Evolutionary conservation across 257 asterid genomes (phyloP).

Genomic region (Nyctanthes arbortristis): DNA sequence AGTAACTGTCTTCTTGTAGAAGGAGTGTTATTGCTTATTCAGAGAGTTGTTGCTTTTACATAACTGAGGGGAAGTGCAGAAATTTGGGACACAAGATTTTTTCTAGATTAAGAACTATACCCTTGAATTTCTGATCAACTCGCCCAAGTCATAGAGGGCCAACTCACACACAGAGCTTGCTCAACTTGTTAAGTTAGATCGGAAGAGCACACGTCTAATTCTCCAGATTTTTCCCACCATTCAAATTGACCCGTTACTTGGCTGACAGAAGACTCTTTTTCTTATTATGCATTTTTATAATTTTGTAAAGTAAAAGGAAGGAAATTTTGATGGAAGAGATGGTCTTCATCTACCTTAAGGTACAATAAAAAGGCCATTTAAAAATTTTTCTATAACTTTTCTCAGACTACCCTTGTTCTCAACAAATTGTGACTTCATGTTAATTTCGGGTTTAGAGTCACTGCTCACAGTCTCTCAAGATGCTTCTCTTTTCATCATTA

Average conservation of each 20-base stretch:
- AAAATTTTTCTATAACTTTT: not conserved
- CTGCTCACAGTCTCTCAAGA: not conserved
- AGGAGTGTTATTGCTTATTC: not conserved
- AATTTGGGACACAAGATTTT: not conserved
- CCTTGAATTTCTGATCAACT: not conserved
- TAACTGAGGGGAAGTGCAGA: not conserved
- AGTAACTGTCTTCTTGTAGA: not conserved
- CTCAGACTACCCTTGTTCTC: not conserved
- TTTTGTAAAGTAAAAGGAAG: not conserved
- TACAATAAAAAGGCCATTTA: not conserved
- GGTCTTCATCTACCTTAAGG: not conserved
- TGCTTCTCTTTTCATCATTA: not conserved
- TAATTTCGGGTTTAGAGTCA: not conserved
- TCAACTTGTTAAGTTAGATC: not conserved
- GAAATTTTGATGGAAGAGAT: not conserved
- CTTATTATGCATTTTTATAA: not conserved
- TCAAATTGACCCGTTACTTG: not conserved
- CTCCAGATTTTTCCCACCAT: too few relatives aligned
- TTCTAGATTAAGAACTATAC: not conserved
- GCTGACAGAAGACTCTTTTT: not conserved
- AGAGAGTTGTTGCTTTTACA: not conserved
- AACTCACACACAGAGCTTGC: not conserved
- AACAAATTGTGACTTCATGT: not conserved
- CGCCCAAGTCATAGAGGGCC: not conserved
- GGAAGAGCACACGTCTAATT: too few relatives aligned